Evolutionary conservation across 148 eudicot genomes (phyloP).

Genomic region (Polygonum maritimum): DNA sequence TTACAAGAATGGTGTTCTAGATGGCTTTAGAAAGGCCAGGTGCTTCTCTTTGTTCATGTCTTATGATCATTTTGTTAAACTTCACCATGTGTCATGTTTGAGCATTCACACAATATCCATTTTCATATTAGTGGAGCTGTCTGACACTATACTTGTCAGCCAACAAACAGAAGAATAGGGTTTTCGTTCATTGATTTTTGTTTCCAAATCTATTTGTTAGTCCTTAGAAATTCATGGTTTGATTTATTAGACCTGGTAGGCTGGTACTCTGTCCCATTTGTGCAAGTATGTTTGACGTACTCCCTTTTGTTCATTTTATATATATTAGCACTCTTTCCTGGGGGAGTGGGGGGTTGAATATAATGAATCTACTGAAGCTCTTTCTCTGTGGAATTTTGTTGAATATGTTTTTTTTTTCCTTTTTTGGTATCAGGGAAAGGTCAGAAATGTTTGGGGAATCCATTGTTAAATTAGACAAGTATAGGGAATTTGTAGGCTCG

Average conservation of each 20-base stretch:
- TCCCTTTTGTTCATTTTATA: background rate
- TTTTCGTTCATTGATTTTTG: background rate
- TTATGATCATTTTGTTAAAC: background rate
- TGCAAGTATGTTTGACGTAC: background rate
- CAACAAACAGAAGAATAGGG: background rate
- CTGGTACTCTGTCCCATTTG: background rate
- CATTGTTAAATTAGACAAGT: conserved; percentile 30
- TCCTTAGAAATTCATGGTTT: background rate
- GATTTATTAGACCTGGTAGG: background rate
- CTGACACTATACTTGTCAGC: background rate
- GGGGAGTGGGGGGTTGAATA: background rate
- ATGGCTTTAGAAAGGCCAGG: conserved; percentile 38
- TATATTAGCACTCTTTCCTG: background rate
- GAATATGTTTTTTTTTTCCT: background rate
- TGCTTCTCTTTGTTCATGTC: conserved; percentile 11
- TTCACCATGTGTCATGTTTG: background rate
- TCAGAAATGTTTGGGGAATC: conserved; percentile 30
- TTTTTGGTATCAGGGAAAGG: conserved; percentile 28
- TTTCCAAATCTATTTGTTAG: background rate
- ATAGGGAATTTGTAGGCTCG: conserved; percentile 17
- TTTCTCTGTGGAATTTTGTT: background rate
- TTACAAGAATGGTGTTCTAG: conserved; percentile 27
- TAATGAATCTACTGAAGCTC: background rate
- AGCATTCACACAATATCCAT: background rate
- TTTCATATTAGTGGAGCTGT: background rate